Evolutionary conservation across 768 basidiomycete genomes (phyloP).

Genomic region (Leucosporidium creatinivorum): DNA sequence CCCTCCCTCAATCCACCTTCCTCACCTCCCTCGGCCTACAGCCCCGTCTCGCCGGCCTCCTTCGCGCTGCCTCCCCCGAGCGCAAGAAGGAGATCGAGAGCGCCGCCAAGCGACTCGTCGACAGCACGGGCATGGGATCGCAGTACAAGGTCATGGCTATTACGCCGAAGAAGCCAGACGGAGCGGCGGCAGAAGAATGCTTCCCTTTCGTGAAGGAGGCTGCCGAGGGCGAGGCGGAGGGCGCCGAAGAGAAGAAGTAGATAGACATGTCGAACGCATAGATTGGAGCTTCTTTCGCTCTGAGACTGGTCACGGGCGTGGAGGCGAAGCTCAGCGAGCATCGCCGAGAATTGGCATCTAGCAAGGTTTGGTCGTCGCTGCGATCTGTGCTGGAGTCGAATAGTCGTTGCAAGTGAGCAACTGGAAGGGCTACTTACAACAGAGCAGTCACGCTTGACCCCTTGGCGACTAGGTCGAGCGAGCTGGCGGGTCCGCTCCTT

Average conservation of each 20-base stretch:
- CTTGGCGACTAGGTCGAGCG: too few species aligned
- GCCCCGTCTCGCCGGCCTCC: constrained; percentile 58
- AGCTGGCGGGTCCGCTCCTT: too few species aligned
- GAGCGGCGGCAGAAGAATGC: constrained; percentile 9
- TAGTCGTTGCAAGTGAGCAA: too few species aligned
- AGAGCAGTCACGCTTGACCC: too few species aligned
- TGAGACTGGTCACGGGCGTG: too few species aligned
- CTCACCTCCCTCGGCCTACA: constrained; percentile 68
- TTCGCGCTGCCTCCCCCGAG: constrained; percentile 49
- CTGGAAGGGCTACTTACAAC: too few species aligned
- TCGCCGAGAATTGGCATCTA: too few species aligned
- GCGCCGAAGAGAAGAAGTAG: constrained; percentile 1
- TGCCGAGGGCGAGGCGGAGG: not conserved
- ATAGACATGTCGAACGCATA: too few species aligned
- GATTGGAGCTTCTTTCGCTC: too few species aligned
- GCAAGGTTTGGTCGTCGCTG: too few species aligned
- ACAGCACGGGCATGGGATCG: constrained; percentile 71
- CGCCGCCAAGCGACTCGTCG: constrained; percentile 65
- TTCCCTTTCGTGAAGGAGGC: constrained; percentile 22
- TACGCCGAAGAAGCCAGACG: constrained; percentile 34
- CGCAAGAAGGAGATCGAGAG: constrained; percentile 51
- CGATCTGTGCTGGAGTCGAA: too few species aligned
- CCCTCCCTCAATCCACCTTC: constrained; percentile 68
- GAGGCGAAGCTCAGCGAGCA: too few species aligned
- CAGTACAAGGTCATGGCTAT: constrained; percentile 77